phyloP scores from a whole-genome alignment of 192 early-diverging fungal species.

The Coemansia reversa region DNA sequence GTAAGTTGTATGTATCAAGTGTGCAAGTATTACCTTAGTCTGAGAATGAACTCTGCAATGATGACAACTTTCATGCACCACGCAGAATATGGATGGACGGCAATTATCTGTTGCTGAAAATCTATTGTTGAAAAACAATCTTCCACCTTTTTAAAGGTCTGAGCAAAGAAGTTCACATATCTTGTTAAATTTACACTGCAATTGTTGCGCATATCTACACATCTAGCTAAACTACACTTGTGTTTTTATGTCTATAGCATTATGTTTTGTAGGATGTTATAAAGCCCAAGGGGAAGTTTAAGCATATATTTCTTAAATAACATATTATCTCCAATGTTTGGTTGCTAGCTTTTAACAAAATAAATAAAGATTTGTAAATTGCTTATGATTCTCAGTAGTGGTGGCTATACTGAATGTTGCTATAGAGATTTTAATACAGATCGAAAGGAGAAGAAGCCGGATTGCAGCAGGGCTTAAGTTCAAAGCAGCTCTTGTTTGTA shows the following conservation, averaged over 20 bases:
- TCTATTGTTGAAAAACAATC: neutral
- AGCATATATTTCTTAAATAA: neutral
- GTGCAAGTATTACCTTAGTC: neutral
- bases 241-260: neutral
- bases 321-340: neutral
- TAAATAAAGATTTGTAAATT: no score
- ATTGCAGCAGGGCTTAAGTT: no score
- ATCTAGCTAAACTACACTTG: neutral
- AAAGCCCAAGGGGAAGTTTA: neutral
- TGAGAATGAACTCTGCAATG: constrained; percentile 19
- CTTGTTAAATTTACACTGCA: neutral
- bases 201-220: constrained; percentile 1
- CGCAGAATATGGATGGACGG: constrained; percentile 24
- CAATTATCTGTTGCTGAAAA: neutral
- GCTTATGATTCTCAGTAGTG: no score
- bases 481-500: no score
- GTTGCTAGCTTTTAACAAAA: no score
- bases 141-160: neutral
- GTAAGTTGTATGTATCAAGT: constrained; percentile 1
- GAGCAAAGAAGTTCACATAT: neutral
- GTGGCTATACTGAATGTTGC: no score
- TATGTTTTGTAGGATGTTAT: neutral
- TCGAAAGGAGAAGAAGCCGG: no score
- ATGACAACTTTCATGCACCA: constrained; percentile 57
- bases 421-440: no score